These are phyloP conservation scores for Melanogaster broomeanus DNA, from an alignment of 768 basidiomycete genomes.

Conservation along the genomic window DNA sequence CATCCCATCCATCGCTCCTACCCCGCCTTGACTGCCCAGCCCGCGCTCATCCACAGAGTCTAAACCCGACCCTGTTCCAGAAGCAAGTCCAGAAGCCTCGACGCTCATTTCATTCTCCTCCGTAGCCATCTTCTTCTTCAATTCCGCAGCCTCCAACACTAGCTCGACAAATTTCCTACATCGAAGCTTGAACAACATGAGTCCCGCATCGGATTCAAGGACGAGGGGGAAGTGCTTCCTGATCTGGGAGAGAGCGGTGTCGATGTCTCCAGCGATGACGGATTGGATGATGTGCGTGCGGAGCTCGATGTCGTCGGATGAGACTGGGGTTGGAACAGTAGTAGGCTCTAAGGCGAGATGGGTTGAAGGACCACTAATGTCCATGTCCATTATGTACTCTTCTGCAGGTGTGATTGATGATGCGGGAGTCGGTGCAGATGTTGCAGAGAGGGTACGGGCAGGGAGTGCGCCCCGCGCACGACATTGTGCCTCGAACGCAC, in stretches of 20 bases:
- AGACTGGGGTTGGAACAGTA: constrained; percentile 16
- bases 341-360: constrained; percentile 9
- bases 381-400: constrained; percentile 53
- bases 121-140: constrained; percentile 61
- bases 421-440: constrained; percentile 1
- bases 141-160: constrained; percentile 66
- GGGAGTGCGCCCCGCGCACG: constrained; percentile 25
- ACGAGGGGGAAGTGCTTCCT: constrained; percentile 60
- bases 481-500: constrained; percentile 62
- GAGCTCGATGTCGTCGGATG: constrained; percentile 57
- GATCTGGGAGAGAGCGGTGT: constrained; percentile 61
- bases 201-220: constrained; percentile 63
- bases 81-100: constrained; percentile 25
- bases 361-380: constrained; percentile 23
- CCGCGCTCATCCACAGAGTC: constrained; percentile 37
- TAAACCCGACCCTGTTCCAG: constrained; percentile 25
- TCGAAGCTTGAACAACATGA: constrained; percentile 79
- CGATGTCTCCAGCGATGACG: constrained; percentile 69
- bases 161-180: constrained; percentile 88
- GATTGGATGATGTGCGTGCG: constrained; percentile 74
- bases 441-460: constrained; percentile 1
- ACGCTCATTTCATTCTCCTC: constrained; percentile 36
- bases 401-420: constrained; percentile 18
- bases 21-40: constrained; percentile 40
- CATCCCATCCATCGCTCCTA: constrained; percentile 42